Evolutionary conservation across 208 protist genomes (phyloP).

Genomic region (Trichomonas tenax): DNA sequence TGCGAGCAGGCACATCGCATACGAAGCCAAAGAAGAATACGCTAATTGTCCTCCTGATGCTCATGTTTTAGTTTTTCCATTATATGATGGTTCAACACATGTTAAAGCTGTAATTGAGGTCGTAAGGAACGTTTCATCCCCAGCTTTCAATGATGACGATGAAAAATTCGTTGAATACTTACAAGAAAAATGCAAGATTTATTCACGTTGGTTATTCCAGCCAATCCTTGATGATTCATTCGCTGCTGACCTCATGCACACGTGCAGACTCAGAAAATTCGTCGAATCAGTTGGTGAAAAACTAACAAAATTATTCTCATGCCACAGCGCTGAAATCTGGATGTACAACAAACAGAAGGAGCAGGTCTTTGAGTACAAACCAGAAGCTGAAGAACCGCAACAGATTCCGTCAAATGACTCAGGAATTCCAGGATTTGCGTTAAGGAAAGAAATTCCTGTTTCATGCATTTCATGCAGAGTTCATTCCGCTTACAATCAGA

Average conservation of each 20-base stretch:
- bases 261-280: background rate
- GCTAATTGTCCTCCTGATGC: background rate
- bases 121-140: background rate
- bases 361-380: background rate
- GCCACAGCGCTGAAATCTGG: background rate
- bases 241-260: background rate
- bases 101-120: background rate
- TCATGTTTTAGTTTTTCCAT: background rate
- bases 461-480: background rate
- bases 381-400: background rate
- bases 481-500: background rate
- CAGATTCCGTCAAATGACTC: background rate
- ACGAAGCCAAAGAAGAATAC: background rate
- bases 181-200: background rate
- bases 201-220: background rate
- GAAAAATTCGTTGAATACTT: slow-evolving; percentile 18
- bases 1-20: background rate
- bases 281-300: background rate
- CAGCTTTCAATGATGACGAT: background rate
- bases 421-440: background rate
- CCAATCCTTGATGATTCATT: background rate
- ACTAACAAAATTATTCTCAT: background rate
- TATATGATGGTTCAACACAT: background rate
- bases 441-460: background rate
- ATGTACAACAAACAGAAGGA: background rate